Base-by-base conservation (phyloP, 805 yeast genomes). In the Zygosaccharomyces bisporus region DNA sequence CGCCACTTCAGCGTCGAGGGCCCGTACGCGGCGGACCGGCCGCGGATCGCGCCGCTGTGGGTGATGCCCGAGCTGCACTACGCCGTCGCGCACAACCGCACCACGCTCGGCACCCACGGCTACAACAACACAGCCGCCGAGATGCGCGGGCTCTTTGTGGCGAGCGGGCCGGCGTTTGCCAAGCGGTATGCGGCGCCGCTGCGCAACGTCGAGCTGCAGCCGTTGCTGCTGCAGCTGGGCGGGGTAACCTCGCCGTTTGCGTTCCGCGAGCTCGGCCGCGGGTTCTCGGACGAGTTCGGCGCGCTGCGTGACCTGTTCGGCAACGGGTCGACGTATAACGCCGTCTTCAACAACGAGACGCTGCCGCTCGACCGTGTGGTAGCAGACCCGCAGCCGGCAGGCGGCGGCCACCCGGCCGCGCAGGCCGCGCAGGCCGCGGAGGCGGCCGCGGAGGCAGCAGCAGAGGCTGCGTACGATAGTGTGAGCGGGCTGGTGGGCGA, bases 81-180 rank as follows among this genome's bases (percentile, higher is more conserved):
- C 66, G 40, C 40, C 4, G 33, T 37, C 18, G 40, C 40, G 7
- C 40, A 37, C 32, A 17, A 24, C 33, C 18, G 21, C 18, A 29
- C 16, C 6, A 35, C 47, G 21, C 70, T 70, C 43, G 96, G 96
- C 6, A 84, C 84, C 0, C 95, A 87, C 63, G 97, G 97, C 1
- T 90, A 86, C 61, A 79, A 83, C 57, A 85, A 83, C 56, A 74
- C 82, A 0, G 87, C 82, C 49, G 74, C 83, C 5, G 67, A 88
- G 45, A 89, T 89, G 96, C 69, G 95, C 40, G 89, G 95, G 0
- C 54, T 86, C 7, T 90, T 91, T 60, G 55, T 87, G 32, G 95
- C 83, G 0, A 62, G 73, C 1, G 98, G 98, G 0, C 96, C 96
- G 0, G 85, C 74, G 56, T 89, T 90, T 63, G 57, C 66, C 19